phyloP scores from a whole-genome alignment of 441 rosid genomes.

The Raphanus hybrid region DNA sequence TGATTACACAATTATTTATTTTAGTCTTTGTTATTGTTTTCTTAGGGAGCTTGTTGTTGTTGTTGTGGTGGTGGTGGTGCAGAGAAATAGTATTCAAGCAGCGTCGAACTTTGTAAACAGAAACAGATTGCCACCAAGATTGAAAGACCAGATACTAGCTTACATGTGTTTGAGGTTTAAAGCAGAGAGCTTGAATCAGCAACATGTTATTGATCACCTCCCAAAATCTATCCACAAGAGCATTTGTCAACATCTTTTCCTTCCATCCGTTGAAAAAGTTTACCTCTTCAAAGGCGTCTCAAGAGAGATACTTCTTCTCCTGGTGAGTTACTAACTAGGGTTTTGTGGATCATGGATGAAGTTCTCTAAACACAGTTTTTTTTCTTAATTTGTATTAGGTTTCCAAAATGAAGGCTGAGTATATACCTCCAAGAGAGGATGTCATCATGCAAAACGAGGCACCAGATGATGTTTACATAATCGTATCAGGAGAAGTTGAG shows the following conservation, averaged over 20 bases:
- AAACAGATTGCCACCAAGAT: constrained; percentile 56
- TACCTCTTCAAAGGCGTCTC: constrained; percentile 63
- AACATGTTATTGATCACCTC: constrained; percentile 66
- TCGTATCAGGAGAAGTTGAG: constrained; percentile 71
- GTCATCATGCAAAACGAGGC: constrained; percentile 66
- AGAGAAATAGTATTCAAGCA: constrained; percentile 72
- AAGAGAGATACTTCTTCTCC: constrained; percentile 51
- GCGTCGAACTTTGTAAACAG: constrained; percentile 64
- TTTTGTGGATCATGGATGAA: background rate
- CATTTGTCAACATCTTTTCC: constrained; percentile 73
- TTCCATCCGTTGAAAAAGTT: constrained; percentile 60
- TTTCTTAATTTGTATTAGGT: constrained; percentile 48
- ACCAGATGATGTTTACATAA: constrained; percentile 70
- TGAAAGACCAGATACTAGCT: constrained; percentile 65
- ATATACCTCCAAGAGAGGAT: constrained; percentile 74
- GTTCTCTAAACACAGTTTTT: background rate
- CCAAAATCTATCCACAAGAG: constrained; percentile 73
- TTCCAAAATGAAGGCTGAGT: constrained; percentile 71
- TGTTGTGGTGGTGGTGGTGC: constrained; percentile 25
- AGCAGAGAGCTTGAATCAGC: constrained; percentile 76
- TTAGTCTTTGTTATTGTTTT: constrained; percentile 4
- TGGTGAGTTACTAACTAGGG: constrained; percentile 44
- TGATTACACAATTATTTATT: background rate
- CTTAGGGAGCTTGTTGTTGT: constrained; percentile 3
- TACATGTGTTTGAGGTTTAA: constrained; percentile 76